These are phyloP conservation scores for Sindora glabra DNA, from an alignment of 306 rosid genomes.

Conservation along the genomic window DNA sequence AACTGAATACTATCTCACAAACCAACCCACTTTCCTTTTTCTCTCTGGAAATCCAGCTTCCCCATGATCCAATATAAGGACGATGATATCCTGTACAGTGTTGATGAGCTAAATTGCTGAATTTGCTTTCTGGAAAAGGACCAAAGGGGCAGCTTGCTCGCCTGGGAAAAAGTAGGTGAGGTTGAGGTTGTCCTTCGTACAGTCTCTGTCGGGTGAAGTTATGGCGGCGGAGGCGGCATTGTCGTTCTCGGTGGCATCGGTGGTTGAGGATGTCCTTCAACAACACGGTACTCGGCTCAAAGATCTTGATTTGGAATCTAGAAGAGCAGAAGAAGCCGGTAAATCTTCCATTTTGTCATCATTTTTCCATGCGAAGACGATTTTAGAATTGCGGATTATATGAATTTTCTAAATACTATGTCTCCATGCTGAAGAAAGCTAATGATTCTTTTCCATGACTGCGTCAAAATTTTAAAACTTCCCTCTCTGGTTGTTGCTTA, in stretches of 20 bases:
- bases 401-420: not conserved
- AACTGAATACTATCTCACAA: slow-evolving; percentile 15
- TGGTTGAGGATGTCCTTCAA: slow-evolving; percentile 88
- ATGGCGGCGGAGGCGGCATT: slow-evolving; percentile 40
- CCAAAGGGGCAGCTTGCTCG: too few species aligned
- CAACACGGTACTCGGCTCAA: slow-evolving; percentile 63
- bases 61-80: not conserved
- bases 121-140: not conserved
- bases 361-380: not conserved
- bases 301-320: slow-evolving; percentile 72
- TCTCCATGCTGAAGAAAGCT: too few species aligned
- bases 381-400: not conserved
- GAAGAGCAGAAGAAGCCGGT: slow-evolving; percentile 92
- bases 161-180: too few species aligned
- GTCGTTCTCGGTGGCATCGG: slow-evolving; percentile 71
- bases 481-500: not conserved
- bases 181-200: not conserved
- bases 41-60: slow-evolving; percentile 3
- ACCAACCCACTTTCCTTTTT: not conserved
- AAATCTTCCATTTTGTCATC: not conserved
- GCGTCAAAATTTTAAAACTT: not conserved
- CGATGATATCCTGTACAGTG: slow-evolving; percentile 6
- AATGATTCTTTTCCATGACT: not conserved
- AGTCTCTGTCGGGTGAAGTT: not conserved
- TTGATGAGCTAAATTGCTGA: slow-evolving; percentile 6